Conservation (phyloP, 345 rosid genomes). For the Rhodamnia rubescens region DNA sequence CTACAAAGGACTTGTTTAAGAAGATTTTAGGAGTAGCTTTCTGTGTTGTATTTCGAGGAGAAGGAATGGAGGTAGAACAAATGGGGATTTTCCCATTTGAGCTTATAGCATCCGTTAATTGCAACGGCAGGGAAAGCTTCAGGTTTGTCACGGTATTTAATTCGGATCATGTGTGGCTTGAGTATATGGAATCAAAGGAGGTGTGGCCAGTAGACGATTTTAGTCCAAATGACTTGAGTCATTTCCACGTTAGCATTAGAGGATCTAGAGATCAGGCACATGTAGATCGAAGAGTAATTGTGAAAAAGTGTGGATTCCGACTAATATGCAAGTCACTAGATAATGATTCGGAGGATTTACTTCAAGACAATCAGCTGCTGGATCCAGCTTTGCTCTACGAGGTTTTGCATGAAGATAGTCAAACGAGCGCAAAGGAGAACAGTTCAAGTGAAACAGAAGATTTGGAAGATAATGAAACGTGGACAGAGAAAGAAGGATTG, state of each 20-base stretch:
- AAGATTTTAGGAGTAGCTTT: too few species aligned
- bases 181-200: background rate
- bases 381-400: background rate
- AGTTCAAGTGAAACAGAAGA: background rate
- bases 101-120: background rate
- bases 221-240: background rate
- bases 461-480: background rate
- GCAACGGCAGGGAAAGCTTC: rapidly evolving
- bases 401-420: background rate
- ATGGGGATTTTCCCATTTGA: background rate
- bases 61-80: too few species aligned
- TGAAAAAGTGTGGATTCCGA: background rate
- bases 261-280: too few species aligned
- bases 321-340: background rate
- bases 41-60: too few species aligned
- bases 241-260: background rate
- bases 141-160: rapidly evolving
- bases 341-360: background rate
- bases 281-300: too few species aligned
- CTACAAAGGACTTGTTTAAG: too few species aligned
- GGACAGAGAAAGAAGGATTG: too few species aligned
- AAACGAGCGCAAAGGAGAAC: background rate
- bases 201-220: background rate
- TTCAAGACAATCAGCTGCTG: background rate
- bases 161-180: background rate